Base-by-base conservation (phyloP, 176 grass and related monocot species). In the Avena insularis region DNA sequence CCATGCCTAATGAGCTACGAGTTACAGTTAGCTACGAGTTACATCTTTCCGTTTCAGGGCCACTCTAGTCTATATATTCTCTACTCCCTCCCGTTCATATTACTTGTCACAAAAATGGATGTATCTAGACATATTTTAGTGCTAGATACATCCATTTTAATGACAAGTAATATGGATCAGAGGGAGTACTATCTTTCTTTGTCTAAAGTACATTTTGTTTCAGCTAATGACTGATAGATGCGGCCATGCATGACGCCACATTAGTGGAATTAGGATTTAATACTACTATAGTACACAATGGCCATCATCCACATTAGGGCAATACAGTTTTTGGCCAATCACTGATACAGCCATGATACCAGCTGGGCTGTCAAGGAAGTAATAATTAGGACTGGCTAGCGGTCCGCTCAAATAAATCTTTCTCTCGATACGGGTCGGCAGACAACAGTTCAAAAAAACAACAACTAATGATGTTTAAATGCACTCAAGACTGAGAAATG, bases 1-100 rank as follows among this genome's bases (percentile, higher is more conserved):
- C 85, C 55, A 90, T 79, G 21, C 75, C 84, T 63, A 86, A 12
- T 43, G 77, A 78, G 40, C 23, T 20, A 78, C 78, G 43, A 15
- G 71, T 33, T 63, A 35, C 71, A 45, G 9, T 49, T 62, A 70
- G 54, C 15, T 55, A n/a, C n/a, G n/a, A 25, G 25, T 25, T 29
- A 29, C 47, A 11, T 27, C 48, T 71, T 54, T 64, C 49, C 13
- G 6, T 33, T 79, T 83, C 55, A 48, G 55, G 74, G 58, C 77
- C 83, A 85, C 36, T 35, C 29, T 67, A 21, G 48, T 20, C 80
- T 74, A 73, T 9, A 65, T 20, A 64, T 57, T 25, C 2, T 75
- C 12, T 20, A 36, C 63, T 55, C n/a, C n/a, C n/a, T n/a, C n/a
- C n/a, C n/a, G n/a, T n/a, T n/a, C n/a, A n/a, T n/a, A n/a, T n/a